Evolutionary conservation across 306 rosid genomes (phyloP).

Genomic region (Comarum palustre): DNA sequence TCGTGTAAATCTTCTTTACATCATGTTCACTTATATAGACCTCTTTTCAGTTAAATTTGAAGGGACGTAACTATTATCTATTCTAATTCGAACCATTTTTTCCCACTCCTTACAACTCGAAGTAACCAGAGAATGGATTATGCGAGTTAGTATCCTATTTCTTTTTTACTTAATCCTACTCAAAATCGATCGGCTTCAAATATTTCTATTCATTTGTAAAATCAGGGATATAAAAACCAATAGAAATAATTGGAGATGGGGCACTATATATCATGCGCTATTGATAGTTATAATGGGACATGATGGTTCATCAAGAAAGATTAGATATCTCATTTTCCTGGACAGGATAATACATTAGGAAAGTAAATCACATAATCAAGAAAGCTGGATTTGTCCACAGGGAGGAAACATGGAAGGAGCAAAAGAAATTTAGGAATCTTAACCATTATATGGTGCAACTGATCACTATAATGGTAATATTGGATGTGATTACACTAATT

Average conservation of each 20-base stretch:
- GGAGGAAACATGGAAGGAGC: constrained; percentile 34
- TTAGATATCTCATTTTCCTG: constrained; percentile 42
- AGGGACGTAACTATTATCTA: neutral
- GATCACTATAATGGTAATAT: neutral
- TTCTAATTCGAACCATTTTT: neutral
- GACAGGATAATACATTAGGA: constrained; percentile 32
- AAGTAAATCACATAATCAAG: constrained; percentile 21
- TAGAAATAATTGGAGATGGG: constrained; percentile 47
- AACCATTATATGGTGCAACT: constrained; percentile 26
- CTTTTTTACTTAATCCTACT: neutral
- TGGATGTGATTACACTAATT: neutral
- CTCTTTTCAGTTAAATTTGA: neutral
- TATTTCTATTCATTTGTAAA: neutral
- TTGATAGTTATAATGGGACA: constrained; percentile 42
- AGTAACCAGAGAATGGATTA: neutral
- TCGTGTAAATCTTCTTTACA: neutral
- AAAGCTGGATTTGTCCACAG: constrained; percentile 27
- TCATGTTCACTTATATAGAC: constrained; percentile 35
- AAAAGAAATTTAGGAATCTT: constrained; percentile 37
- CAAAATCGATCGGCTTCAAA: neutral
- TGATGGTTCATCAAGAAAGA: constrained; percentile 56
- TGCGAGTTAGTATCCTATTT: neutral
- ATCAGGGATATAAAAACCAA: constrained; percentile 19
- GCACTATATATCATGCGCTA: constrained; percentile 12
- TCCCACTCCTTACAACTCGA: neutral